Percentiles rank a stretch among this genome's conserved stretches.
phyloP scores from a whole-genome alignment of 495 filamentous ascomycete species.

The Penicillium cinerascens region DNA sequence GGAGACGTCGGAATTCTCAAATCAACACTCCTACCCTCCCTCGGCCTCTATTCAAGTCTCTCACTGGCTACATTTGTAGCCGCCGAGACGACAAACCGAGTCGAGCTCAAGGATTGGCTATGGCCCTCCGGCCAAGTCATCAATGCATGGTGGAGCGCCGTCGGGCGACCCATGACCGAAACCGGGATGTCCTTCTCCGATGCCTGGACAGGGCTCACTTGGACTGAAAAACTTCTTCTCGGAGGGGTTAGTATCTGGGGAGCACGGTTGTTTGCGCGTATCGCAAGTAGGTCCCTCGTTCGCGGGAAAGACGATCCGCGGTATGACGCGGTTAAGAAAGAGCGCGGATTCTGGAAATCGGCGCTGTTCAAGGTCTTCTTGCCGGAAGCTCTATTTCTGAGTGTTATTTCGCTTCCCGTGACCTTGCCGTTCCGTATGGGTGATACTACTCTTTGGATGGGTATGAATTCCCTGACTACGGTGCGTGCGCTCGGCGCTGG shows the following conservation, averaged over 20 bases:
- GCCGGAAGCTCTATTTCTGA: constrained; percentile 50
- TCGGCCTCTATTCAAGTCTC: constrained; percentile 43
- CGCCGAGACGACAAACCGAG: constrained; percentile 44
- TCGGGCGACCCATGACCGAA: constrained; percentile 43
- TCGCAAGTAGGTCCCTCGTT: constrained; percentile 38
- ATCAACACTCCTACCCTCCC: constrained; percentile 49
- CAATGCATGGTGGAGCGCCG: constrained; percentile 57
- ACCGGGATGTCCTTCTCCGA: constrained; percentile 34
- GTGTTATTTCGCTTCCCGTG: constrained; percentile 52
- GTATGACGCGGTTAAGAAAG: constrained; percentile 47
- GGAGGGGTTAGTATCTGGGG: constrained; percentile 54
- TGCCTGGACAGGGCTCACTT: constrained; percentile 43
- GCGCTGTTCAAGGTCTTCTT: constrained; percentile 48
- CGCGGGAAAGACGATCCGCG: constrained; percentile 53
- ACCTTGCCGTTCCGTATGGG: constrained; percentile 47
- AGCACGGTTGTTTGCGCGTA: constrained; percentile 48
- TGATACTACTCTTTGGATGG: constrained; percentile 5
- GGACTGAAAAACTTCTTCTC: constrained; percentile 50
- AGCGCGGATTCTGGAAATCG: constrained; percentile 52
- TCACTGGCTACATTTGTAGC: constrained; percentile 45
- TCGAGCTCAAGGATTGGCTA: constrained; percentile 55
- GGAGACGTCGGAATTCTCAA: constrained; percentile 43
- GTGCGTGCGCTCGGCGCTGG: constrained; percentile 49
- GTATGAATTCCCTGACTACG: constrained; percentile 5
- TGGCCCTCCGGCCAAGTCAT: constrained; percentile 53